Evolutionary conservation across 2,329 filamentous ascomycete genomes (phyloP), one percentile per base, ranked within the genome.

Genomic region (Trichoderma aggressivum): DNA sequence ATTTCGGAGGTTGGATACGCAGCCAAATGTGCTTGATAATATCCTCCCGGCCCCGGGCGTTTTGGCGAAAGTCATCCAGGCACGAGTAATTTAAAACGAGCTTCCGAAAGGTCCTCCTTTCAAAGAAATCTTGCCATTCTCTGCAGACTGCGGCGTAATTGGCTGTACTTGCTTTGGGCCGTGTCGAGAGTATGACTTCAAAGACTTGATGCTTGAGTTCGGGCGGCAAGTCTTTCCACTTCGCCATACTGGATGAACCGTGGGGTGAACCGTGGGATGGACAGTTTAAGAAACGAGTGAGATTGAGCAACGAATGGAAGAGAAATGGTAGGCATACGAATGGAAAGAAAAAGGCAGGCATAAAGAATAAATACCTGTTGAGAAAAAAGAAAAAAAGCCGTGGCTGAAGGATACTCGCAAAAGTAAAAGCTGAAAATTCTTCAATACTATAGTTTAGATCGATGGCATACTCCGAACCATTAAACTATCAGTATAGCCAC

Each of bases 1-100:
- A 60, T 50, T 5, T 11, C 12, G 55, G 65, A 6, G 59, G 55
- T 7, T 60, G 14, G 28, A 68, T 8, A 14, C 56, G 65, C 26
- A 68, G 10, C 65, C 65, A 68, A 21, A 68, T 68, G 21, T 34
- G 65, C 24, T 68, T 60, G 14, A 68, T 30, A 7, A 68, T 30
- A 3, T 24, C 10, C 65, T 36, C 59, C 26, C 65, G 36, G 7
- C 36, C 26, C 3, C 11, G 55, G 6, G 3, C 12, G 28, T 26
- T 50, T 50, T 26, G 26, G 18, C 39, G 24, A 26, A 68, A 16
- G 7, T 50, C 55, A n/a, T 12, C 16, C 10, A 68, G 3, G 18
- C 12, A n/a, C 7, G 34, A 32, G 12, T 50, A 11, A 3, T 43
- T 36, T 3, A 68, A 14, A 30, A 60, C 24, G n/a, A 68, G 26